Base-by-base conservation (phyloP, 2,329 filamentous ascomycete species). In the Colletotrichum endophyticum region DNA sequence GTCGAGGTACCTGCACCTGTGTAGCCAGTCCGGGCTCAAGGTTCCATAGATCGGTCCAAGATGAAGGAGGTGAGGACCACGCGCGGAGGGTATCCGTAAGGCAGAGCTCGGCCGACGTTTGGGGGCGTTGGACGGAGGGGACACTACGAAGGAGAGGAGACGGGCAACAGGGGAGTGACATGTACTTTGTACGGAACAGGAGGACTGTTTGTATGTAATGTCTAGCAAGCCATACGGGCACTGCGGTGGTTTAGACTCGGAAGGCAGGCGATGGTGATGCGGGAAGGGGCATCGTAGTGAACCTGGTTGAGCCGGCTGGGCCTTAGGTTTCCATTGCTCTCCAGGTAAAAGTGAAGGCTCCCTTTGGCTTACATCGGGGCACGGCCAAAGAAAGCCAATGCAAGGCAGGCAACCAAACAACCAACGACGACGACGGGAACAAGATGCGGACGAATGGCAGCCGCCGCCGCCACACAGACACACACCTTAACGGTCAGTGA, bases 401-500 rank as follows among this genome's bases (percentile, higher is more conserved):
- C 61, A 64, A 36, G 30, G 32, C 61, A 64, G 30, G 30, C 61
- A 28, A 30, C 59, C 59, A 62, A 30, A 62, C 28, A 28, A 30
- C 59, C 32, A 30, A 39, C 4, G 62, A 19, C 4, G 62, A 19
- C 44, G 32, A 70, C 8, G 67, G 44, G 32, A 36, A 66, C 56
- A 57, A 36, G 22, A 44, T 32, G 34, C 44, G 73, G 64, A 61
- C 73, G 62, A 76, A 69, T 76, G 64, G 61, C 36, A 63, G 68
- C 36, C 69, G 44, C 63, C 57, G 68, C 36, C 69, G 44, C 63
- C 57, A 73, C 73, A 76, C 64, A 66, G 64, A 76, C 70, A 64
- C 73, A 76, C 73, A 76, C 73, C 70, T 53, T 44, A 67, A 64
- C 70, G 64, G 73, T 32, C 70, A 61, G 28, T 73, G 70, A 76